Evolutionary conservation across 2,329 filamentous ascomycete genomes (phyloP).

Genomic region (Hyphodiscus sp.): DNA sequence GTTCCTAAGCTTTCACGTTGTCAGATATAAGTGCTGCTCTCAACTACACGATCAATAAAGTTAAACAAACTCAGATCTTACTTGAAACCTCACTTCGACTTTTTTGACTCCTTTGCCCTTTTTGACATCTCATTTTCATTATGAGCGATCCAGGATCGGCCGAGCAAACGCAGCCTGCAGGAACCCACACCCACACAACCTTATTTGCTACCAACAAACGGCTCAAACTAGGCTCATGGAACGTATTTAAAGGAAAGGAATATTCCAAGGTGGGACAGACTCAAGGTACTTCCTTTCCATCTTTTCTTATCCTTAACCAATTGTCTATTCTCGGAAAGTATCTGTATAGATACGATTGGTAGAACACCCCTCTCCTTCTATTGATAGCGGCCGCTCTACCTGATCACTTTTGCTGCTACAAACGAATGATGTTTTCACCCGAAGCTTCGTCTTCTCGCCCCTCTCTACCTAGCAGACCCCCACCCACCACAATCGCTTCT

Average conservation of each 20-base stretch:
- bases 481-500: background rate
- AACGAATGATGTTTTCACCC: background rate
- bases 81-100: background rate
- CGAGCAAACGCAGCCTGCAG: slow-evolving; percentile 17
- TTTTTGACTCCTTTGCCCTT: background rate
- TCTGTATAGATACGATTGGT: background rate
- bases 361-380: background rate
- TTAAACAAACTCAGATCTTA: background rate
- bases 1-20: no score
- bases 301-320: background rate
- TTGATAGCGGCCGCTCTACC: background rate
- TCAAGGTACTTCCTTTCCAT: slow-evolving; percentile 1
- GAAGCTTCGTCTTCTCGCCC: slow-evolving; percentile 1
- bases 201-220: slow-evolving; percentile 23
- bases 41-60: no score
- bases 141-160: slow-evolving; percentile 5
- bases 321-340: background rate
- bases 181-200: slow-evolving; percentile 10
- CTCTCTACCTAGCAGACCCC: slow-evolving; percentile 1
- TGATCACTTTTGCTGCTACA: background rate
- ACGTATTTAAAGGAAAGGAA: slow-evolving; percentile 6
- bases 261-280: slow-evolving; percentile 1
- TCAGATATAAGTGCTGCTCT: no score
- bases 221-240: slow-evolving; percentile 3
- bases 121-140: slow-evolving; percentile 8